phyloP scores from a whole-genome alignment of 495 filamentous ascomycete species.

The Clavariopsis aquatica region DNA sequence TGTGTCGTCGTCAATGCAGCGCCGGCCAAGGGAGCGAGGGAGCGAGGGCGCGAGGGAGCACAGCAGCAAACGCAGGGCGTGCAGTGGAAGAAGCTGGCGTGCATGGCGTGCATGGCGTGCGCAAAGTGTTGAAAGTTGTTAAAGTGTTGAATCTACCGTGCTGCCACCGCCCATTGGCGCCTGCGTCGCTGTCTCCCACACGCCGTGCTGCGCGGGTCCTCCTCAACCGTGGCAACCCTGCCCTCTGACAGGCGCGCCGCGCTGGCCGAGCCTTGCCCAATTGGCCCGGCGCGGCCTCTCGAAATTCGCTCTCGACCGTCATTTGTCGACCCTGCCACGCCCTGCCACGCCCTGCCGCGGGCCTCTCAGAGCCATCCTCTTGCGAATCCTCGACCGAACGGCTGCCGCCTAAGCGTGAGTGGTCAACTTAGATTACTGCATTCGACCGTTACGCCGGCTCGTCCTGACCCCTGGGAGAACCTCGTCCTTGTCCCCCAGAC shows the following conservation, averaged over 20 bases:
- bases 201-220: too few relatives aligned
- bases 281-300: neutral
- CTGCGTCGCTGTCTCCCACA: too few relatives aligned
- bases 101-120: too few relatives aligned
- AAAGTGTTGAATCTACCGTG: too few relatives aligned
- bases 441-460: conserved; percentile 9
- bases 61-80: neutral
- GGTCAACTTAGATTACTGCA: conserved; percentile 2
- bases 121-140: too few relatives aligned
- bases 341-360: neutral
- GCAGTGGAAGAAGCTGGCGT: too few relatives aligned
- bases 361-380: neutral
- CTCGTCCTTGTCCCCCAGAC: neutral
- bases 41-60: neutral
- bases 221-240: too few relatives aligned
- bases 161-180: too few relatives aligned
- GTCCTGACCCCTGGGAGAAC: neutral
- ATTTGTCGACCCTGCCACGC: neutral
- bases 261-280: neutral
- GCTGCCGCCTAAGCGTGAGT: conserved; percentile 10
- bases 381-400: neutral
- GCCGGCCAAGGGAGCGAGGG: too few relatives aligned
- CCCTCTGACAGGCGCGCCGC: neutral
- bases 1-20: conserved; percentile 4
- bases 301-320: neutral